phyloP scores from a whole-genome alignment of 2,329 filamentous ascomycete genomes.

The Pezicula rhizophila region DNA sequence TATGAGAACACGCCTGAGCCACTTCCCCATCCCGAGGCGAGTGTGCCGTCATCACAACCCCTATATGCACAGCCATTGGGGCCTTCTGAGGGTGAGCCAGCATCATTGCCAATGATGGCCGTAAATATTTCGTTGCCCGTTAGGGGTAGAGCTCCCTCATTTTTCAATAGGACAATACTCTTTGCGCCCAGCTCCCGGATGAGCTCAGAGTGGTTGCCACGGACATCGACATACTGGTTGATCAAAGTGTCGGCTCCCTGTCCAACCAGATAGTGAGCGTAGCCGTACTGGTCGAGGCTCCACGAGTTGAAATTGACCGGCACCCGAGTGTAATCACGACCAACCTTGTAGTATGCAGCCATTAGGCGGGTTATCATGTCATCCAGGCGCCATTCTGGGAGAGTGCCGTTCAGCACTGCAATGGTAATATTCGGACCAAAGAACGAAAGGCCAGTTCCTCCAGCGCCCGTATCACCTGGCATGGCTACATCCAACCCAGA shows the following conservation, averaged over 20 bases:
- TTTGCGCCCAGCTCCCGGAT: constrained; percentile 75
- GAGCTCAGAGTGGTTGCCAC: constrained; percentile 62
- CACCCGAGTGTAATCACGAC: constrained; percentile 35
- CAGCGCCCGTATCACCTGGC: constrained; percentile 75
- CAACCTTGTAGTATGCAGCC: constrained; percentile 61
- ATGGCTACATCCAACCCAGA: constrained; percentile 84
- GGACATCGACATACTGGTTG: constrained; percentile 80
- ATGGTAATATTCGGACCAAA: constrained; percentile 86
- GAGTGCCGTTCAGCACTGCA: constrained; percentile 80
- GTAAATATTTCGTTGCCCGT: constrained; percentile 70
- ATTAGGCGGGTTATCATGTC: constrained; percentile 87
- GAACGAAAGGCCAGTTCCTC: constrained; percentile 50
- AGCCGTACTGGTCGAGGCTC: constrained; percentile 70
- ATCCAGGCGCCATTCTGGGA: constrained; percentile 82
- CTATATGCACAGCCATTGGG: constrained; percentile 66
- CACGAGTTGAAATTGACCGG: constrained; percentile 83
- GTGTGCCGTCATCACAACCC: constrained; percentile 50
- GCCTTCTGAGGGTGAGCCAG: constrained; percentile 67
- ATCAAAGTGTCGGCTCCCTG: constrained; percentile 60
- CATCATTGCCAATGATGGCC: constrained; percentile 76
- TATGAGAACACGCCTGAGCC: constrained; percentile 72
- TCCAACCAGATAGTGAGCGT: constrained; percentile 57
- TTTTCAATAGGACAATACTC: constrained; percentile 86
- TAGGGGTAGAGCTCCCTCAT: constrained; percentile 63
- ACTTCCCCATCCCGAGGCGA: constrained; percentile 76